phyloP scores from a whole-genome alignment of 192 early-diverging fungal species.

The Backusella liffmaniae region DNA sequence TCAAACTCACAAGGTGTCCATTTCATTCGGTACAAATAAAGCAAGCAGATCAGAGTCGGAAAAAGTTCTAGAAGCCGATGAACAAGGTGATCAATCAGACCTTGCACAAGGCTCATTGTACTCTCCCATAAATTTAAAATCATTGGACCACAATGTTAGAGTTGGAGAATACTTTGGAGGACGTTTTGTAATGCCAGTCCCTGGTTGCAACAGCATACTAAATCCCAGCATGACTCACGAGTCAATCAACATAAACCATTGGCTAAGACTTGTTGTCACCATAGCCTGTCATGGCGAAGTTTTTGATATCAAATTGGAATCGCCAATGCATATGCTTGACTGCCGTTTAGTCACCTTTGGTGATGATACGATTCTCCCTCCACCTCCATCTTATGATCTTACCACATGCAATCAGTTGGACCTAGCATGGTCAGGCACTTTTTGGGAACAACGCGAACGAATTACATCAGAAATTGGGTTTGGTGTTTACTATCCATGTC shows the following conservation, averaged over 20 bases:
- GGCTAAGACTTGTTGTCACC: slow-evolving; percentile 14
- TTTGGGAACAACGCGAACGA: slow-evolving; percentile 29
- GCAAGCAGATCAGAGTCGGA: not conserved
- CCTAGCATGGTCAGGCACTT: not conserved
- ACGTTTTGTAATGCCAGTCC: slow-evolving; percentile 30
- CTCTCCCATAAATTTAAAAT: slow-evolving; percentile 23
- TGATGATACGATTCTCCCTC: slow-evolving; percentile 31
- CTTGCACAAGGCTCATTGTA: not conserved
- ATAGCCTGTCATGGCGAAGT: slow-evolving; percentile 13
- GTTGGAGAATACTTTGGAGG: slow-evolving; percentile 25
- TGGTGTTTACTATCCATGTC: slow-evolving; percentile 18
- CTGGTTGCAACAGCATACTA: slow-evolving; percentile 17
- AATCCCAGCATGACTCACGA: slow-evolving; percentile 20
- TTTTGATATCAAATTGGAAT: slow-evolving; percentile 20
- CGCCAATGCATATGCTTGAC: slow-evolving; percentile 24
- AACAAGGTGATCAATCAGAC: not conserved
- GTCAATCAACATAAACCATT: slow-evolving; percentile 19
- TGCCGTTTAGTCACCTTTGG: slow-evolving; percentile 25
- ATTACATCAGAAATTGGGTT: slow-evolving; percentile 17
- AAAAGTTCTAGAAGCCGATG: not conserved
- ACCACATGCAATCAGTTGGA: not conserved
- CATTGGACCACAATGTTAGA: slow-evolving; percentile 12
- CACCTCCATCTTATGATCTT: slow-evolving; percentile 17
- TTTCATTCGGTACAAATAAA: not conserved
- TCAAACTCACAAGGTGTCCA: not conserved